phyloP scores from a whole-genome alignment of 1,139 yeast species.

The Yamadazyma mexicana region DNA sequence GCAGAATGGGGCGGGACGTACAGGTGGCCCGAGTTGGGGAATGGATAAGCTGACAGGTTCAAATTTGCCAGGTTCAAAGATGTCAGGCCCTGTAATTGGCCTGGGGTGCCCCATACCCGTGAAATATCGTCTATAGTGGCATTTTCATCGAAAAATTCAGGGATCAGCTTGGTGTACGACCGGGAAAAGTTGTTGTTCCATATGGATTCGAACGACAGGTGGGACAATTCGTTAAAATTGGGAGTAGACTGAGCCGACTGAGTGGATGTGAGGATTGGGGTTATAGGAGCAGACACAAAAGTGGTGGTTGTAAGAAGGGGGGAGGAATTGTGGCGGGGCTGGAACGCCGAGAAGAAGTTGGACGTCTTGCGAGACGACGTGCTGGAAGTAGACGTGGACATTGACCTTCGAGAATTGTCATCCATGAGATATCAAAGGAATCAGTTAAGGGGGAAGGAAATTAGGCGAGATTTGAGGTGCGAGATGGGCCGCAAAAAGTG shows the following conservation, averaged over 20 bases:
- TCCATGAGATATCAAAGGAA: conserved; percentile 4
- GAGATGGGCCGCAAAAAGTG: not conserved
- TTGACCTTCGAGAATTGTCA: conserved; percentile 10
- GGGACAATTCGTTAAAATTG: conserved; percentile 15
- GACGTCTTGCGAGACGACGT: conserved; percentile 17
- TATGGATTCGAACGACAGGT: conserved; percentile 7
- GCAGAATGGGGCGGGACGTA: too few relatives aligned
- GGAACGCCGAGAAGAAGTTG: conserved; percentile 15
- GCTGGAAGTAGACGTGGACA: conserved; percentile 12
- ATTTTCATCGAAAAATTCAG: conserved; percentile 9
- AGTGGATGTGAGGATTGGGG: conserved; percentile 13
- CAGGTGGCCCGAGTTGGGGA: not conserved
- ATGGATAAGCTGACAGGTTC: too few relatives aligned
- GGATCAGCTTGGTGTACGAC: conserved; percentile 8
- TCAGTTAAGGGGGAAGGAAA: not conserved
- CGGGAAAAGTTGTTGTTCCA: conserved; percentile 11
- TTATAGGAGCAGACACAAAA: conserved; percentile 17
- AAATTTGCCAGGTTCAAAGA: too few relatives aligned
- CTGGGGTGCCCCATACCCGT: conserved; percentile 1
- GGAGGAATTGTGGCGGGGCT: conserved; percentile 13
- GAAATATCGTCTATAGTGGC: not conserved
- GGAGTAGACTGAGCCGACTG: conserved; percentile 14
- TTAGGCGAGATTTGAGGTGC: not conserved
- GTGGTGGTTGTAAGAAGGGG: conserved; percentile 11
- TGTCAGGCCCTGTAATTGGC: not conserved